Base-by-base conservation (phyloP, 805 yeast species). In the Saturnispora serradocipensis region DNA sequence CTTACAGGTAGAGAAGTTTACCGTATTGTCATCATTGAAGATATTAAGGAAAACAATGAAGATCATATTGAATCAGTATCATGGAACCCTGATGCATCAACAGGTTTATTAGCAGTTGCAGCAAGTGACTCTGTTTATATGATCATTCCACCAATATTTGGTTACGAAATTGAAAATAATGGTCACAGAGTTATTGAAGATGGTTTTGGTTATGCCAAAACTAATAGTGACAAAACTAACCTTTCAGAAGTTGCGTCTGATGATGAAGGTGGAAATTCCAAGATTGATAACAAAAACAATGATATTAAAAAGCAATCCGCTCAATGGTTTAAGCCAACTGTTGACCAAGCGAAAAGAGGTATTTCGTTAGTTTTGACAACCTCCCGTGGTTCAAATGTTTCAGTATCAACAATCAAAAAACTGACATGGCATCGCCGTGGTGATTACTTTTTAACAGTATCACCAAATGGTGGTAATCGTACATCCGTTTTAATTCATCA, bases 401-500 rank as follows among this genome's bases (percentile, higher is more conserved):
- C 85, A 56, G 67, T 71, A 16, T 77, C 81, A 55, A 77, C 86
- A 0, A 80, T 91, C 55, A 89, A 88, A 69, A 84, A 82, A 63
- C 59, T 93, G 22, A 79, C 96, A 58, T 93, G 99, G 99, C 99
- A 93, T 68, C 78, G 97, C 67, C 86, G 86, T 64, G 99, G 99
- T 61, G 99, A 93, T 72, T 93, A 93, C 66, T 87, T 93, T 61
- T 96, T 91, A 57, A 83, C 95, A 4, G 95, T 88, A n/a, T 82
- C 96, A n/a, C 97, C 98, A 49, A 93, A 88, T 49, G 85, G 88
- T 48, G 88, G 86, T 51, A 82, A 88, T 64, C 61, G 60, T 38
- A 78, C 90, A 10, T 84, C 98, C 6, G 96, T 93, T 40, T 74
- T 93, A 55, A 88, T 93, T 57, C 99, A 93, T 70, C 98, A 93